Base-by-base conservation (phyloP, 345 rosid species). In the Excoecaria cochinchinensis region DNA sequence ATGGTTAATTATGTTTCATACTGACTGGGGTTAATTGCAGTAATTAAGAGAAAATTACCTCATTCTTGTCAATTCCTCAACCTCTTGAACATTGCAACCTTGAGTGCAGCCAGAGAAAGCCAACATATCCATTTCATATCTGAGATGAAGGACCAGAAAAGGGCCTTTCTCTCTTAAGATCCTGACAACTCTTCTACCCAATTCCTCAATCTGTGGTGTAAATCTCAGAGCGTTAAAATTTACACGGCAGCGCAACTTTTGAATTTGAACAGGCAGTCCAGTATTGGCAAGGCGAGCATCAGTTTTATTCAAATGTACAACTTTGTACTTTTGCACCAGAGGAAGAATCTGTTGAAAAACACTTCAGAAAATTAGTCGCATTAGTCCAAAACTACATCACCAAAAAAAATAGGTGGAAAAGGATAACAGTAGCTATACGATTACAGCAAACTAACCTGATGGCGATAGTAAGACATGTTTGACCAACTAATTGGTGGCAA, bases 81-180 rank as follows among this genome's bases (percentile, higher is more conserved):
- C 91, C 79, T 95, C 99, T 61, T 87, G 90, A 31, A 36, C 70
- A 75, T 82, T 90, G 84, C 99, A 95, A 71, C 97, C 97, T 78
- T 85, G 96, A 53, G 98, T 89, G 83, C 99, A 95, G 58, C 98
- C 99, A 0, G 99, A 95, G 79, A 95, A 95, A 3, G 99, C 93
- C 78, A 95, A 71, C 99, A 95, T 95, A 82, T 95, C 99, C 98
- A 93, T 95, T 84, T 95, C 99, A 46, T 92, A 95, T 74, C 99
- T 87, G 17, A 95, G 97, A 86, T 95, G 99, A 52, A 95, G 94
- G 64, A 92, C 98, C 51, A 92, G 78, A 76, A 89, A 94, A 46
- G 95, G 97, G 44, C 98, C 98, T 70, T 85, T 93, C 80, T 88
- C 89, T 80, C 94, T 87, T 79, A 95, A 84, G 74, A 93, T 86